Evolutionary conservation across 2,329 filamentous ascomycete species (phyloP).

Genomic region (Metarhizium humberi): DNA sequence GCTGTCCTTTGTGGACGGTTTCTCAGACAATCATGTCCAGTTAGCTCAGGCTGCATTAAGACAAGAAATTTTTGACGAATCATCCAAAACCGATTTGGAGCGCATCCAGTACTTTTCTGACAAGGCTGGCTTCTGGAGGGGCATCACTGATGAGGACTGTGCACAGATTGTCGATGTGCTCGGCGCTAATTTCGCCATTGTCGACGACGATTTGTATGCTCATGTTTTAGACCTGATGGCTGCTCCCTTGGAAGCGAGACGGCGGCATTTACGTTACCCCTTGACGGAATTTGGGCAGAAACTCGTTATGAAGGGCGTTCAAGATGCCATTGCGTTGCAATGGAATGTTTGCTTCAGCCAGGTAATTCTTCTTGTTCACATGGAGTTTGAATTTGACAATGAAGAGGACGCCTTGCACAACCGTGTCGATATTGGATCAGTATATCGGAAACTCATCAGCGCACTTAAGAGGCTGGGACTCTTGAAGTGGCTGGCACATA

Average conservation of each 20-base stretch:
- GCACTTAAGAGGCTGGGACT: conserved; percentile 66
- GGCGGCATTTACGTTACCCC: conserved; percentile 37
- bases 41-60: conserved; percentile 59
- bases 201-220: conserved; percentile 44
- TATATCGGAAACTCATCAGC: conserved; percentile 62
- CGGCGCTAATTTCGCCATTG: conserved; percentile 54
- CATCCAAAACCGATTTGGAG: conserved; percentile 59
- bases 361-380: conserved; percentile 72
- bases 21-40: conserved; percentile 60
- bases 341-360: conserved; percentile 73
- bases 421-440: conserved; percentile 54
- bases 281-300: conserved; percentile 70
- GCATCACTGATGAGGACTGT: conserved; percentile 75
- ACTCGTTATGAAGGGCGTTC: conserved; percentile 64
- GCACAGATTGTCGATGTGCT: conserved; percentile 59
- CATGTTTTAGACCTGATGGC: conserved; percentile 38
- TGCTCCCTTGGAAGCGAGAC: conserved; percentile 34
- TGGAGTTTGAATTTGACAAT: conserved; percentile 73
- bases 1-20: conserved; percentile 57
- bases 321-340: conserved; percentile 67
- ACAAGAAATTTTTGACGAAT: conserved; percentile 65
- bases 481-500: conserved; percentile 58
- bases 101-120: conserved; percentile 73
- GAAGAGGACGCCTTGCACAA: conserved; percentile 56
- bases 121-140: conserved; percentile 65